phyloP scores from a whole-genome alignment of 2,329 filamentous ascomycete genomes.

The Colletotrichum somersetense region DNA sequence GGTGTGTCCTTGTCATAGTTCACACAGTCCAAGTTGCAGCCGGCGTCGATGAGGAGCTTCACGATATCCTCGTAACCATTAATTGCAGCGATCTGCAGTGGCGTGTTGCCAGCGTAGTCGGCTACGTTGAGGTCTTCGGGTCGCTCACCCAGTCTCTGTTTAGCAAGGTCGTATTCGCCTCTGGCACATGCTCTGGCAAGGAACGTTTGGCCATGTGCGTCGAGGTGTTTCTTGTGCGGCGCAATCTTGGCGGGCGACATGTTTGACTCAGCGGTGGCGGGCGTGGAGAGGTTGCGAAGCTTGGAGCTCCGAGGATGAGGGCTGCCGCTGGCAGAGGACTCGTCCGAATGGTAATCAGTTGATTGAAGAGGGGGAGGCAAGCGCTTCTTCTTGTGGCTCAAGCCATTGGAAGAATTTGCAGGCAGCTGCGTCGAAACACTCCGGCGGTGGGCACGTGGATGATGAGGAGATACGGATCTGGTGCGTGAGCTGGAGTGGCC shows the following conservation, averaged over 20 bases:
- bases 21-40: conserved; percentile 84
- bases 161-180: conserved; percentile 84
- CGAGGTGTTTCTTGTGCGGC: conserved; percentile 86
- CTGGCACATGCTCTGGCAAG: conserved; percentile 91
- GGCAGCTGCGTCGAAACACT: conserved; percentile 75
- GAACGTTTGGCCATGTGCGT: conserved; percentile 91
- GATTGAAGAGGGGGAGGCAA: conserved; percentile 72
- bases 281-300: conserved; percentile 67
- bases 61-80: conserved; percentile 91
- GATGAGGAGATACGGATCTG: conserved; percentile 72
- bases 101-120: conserved; percentile 97
- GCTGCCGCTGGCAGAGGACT: conserved; percentile 72
- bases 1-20: conserved; percentile 92
- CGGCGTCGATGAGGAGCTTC: conserved; percentile 84
- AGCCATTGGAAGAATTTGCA: conserved; percentile 65
- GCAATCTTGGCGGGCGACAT: conserved; percentile 77
- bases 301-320: conserved; percentile 71
- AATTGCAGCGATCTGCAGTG: conserved; percentile 91
- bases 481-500: conserved; percentile 45
- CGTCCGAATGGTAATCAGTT: conserved; percentile 76
- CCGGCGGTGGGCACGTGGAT: conserved; percentile 69
- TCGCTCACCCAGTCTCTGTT: conserved; percentile 79
- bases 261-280: conserved; percentile 68
- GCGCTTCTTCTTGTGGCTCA: conserved; percentile 71
- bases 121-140: conserved; percentile 90